Evolutionary conservation across 441 rosid genomes (phyloP), one percentile per base, ranked within the genome.

Genomic region (Biscutella auriculata): DNA sequence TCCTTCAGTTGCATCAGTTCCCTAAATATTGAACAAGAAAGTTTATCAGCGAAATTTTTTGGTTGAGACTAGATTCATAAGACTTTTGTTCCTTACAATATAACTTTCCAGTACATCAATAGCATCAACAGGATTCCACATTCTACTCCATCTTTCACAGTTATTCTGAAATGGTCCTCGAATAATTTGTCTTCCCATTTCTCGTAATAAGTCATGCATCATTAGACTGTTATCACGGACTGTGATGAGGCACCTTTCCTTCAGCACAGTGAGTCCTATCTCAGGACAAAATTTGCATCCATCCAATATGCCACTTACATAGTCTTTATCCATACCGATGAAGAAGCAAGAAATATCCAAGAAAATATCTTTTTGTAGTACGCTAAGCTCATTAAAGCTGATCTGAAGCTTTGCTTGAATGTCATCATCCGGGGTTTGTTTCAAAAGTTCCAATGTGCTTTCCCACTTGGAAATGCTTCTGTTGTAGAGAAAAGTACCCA

Each of bases 331-430:
- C 56, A 56, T 27, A 3, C 57, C 73, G 3, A 39, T 15, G 39
- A 75, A 68, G 30, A 63, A 73, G 34, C 80, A 76, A 6, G 76
- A 62, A 34, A 78, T 65, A 23, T 73, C 74, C 19, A 75, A 66
- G 55, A 73, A 78, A 35, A 59, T 21, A 41, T 50, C 33, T 21
- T 61, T 55, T 7, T 63, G 12, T 4, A 21, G 10, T 0, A 15
- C 0, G 0, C 0, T 21, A 5, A 77, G 57, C 1, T 25, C 39
- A 60, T 77, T 68, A 55, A 53, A 71, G n/a, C 76, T 73, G 10
- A 73, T n/a, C 40, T 6, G 51, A 23, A 73, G 70, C 1, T 27
- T 39, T 27, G 58, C 53, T 17, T 53, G 50, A 14, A 73, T 62
- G 19, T 51, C 12, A 19, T 6, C 13, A 41, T 68, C 13, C 15